Conservation (phyloP, 2,329 filamentous ascomycete genomes). For the Ceratocystiopsis minuta region DNA sequence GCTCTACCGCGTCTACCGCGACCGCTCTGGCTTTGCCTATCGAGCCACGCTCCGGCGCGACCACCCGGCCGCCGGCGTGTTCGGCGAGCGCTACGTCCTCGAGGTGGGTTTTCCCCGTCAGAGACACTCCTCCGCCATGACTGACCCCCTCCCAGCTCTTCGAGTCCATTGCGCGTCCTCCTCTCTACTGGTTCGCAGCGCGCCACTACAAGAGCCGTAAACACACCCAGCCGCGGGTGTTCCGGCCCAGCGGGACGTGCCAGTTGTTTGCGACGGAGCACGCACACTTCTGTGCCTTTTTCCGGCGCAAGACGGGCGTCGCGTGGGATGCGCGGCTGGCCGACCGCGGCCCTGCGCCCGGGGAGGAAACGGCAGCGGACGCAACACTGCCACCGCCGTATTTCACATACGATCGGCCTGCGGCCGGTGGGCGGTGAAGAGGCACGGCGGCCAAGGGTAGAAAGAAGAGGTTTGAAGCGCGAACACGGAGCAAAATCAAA, state of each 20-base stretch:
- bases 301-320: constrained; percentile 36
- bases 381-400: not conserved
- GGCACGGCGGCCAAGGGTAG: constrained; percentile 10
- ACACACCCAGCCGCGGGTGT: constrained; percentile 17
- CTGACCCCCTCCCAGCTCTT: constrained; percentile 35
- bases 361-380: not conserved
- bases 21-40: constrained; percentile 45
- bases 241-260: constrained; percentile 21
- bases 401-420: constrained; percentile 5
- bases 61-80: constrained; percentile 22
- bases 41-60: constrained; percentile 41
- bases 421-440: constrained; percentile 15
- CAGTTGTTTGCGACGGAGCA: constrained; percentile 26
- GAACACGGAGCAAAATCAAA: too few relatives aligned
- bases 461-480: not conserved
- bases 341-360: not conserved
- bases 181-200: constrained; percentile 41
- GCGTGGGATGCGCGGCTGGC: constrained; percentile 36
- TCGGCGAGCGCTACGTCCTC: constrained; percentile 40
- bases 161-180: constrained; percentile 41
- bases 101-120: constrained; percentile 27
- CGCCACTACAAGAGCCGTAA: constrained; percentile 27
- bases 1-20: constrained; percentile 46
- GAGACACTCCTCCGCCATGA: not conserved
- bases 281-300: constrained; percentile 35